These are phyloP conservation scores for Diaporthe caulivora DNA, from an alignment of 2,329 filamentous ascomycete species.

Conservation along the genomic window DNA sequence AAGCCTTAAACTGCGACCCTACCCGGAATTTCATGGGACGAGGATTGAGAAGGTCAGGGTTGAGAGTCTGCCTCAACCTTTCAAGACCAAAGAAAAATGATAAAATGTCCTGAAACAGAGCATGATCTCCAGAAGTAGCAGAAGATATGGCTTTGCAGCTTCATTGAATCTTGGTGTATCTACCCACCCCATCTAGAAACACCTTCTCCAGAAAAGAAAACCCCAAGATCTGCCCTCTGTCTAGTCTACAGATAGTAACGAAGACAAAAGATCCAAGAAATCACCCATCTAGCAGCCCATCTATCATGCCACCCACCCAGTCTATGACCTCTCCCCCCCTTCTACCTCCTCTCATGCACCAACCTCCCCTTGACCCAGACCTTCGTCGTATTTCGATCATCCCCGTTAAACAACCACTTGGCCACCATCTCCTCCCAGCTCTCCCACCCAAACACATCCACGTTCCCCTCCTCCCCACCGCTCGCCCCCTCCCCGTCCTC, in stretches of 20 bases:
- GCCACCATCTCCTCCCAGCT: conserved; percentile 86
- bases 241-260: no score
- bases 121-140: neutral
- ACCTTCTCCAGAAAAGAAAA: neutral
- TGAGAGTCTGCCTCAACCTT: no score
- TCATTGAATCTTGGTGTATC: neutral
- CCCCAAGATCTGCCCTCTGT: neutral
- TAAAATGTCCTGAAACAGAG: neutral
- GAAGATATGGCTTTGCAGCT: conserved; percentile 22
- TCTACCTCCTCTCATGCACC: conserved; percentile 71
- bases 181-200: neutral
- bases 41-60: no score
- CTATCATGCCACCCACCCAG: neutral
- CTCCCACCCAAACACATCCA: conserved; percentile 94
- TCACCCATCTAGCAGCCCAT: neutral
- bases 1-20: no score
- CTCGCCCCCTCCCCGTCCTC: conserved; percentile 51
- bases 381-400: conserved; percentile 88
- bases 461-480: conserved; percentile 65
- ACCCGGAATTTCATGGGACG: no score
- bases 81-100: no score
- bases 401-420: conserved; percentile 95
- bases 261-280: neutral
- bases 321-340: neutral
- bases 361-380: conserved; percentile 91